Evolutionary conservation across 441 rosid genomes (phyloP).

Genomic region (Adansonia grandidieri): DNA sequence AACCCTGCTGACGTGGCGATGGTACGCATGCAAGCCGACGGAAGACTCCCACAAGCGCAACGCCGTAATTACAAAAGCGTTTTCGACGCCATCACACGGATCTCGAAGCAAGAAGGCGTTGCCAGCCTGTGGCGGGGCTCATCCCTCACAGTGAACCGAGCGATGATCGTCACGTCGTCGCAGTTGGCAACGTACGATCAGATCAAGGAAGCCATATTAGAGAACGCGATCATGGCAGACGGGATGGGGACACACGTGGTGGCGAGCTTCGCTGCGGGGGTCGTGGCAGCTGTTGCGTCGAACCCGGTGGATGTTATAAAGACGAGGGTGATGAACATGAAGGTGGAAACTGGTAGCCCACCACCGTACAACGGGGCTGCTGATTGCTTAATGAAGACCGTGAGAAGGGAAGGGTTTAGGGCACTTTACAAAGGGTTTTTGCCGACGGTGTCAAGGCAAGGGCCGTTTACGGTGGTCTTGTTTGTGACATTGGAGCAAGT

Average conservation of each 20-base stretch:
- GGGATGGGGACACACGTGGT: constrained; percentile 55
- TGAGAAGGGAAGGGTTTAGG: constrained; percentile 51
- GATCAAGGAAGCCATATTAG: constrained; percentile 49
- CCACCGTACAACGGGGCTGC: constrained; percentile 56
- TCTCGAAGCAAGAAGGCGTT: constrained; percentile 51
- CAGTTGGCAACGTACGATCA: constrained; percentile 60
- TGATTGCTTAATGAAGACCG: constrained; percentile 54
- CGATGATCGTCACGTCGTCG: constrained; percentile 62
- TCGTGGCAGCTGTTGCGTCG: constrained; percentile 58
- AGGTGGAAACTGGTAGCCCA: constrained; percentile 53
- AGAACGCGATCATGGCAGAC: constrained; percentile 45
- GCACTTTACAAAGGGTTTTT: constrained; percentile 58
- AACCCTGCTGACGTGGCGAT: constrained; percentile 63
- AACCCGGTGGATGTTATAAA: constrained; percentile 62
- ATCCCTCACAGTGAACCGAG: constrained; percentile 54
- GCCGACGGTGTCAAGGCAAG: constrained; percentile 60
- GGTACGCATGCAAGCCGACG: constrained; percentile 66
- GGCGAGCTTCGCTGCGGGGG: constrained; percentile 56
- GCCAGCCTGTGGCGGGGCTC: constrained; percentile 58
- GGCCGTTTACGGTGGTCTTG: constrained; percentile 60
- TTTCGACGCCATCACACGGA: constrained; percentile 50
- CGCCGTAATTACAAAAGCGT: constrained; percentile 58
- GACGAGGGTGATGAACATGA: constrained; percentile 62
- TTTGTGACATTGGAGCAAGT: constrained; percentile 64
- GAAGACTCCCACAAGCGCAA: constrained; percentile 47